Evolutionary conservation across 495 filamentous ascomycete species (phyloP).

Genomic region (Xylaria venustula): DNA sequence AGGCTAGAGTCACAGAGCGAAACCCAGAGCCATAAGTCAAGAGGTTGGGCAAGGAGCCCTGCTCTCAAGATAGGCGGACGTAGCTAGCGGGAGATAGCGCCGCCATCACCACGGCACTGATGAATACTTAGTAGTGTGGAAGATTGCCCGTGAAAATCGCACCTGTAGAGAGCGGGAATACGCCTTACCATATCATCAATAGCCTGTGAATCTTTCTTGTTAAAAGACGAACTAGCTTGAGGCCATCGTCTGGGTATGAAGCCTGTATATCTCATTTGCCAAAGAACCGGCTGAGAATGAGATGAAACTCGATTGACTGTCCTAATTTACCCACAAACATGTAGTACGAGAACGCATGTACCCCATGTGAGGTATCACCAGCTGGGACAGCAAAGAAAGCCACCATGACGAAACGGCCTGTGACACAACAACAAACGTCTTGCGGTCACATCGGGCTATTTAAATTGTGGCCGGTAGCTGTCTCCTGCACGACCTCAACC

Average conservation of each 20-base stretch:
- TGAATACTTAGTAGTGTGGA: background rate
- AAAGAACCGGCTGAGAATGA: no score
- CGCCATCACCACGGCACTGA: background rate
- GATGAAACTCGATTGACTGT: no score
- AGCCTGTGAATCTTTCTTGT: background rate
- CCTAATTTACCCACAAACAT: no score
- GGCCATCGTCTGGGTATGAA: background rate
- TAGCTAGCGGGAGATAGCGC: background rate
- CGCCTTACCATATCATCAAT: background rate
- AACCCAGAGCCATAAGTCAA: no score
- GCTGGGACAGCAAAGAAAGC: background rate
- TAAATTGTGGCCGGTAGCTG: constrained; percentile 1
- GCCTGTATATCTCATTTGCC: no score
- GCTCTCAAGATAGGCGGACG: background rate
- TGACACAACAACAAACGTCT: constrained; percentile 1
- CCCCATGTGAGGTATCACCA: background rate
- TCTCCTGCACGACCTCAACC: background rate
- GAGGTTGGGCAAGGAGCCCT: no score
- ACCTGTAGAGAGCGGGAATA: background rate
- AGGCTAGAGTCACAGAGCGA: no score
- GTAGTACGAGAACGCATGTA: background rate
- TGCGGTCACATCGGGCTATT: background rate
- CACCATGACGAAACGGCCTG: constrained; percentile 1
- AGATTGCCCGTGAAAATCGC: background rate
- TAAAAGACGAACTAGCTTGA: background rate